Evolutionary conservation across 768 basidiomycete genomes (phyloP).

Genomic region (Russula foetens): DNA sequence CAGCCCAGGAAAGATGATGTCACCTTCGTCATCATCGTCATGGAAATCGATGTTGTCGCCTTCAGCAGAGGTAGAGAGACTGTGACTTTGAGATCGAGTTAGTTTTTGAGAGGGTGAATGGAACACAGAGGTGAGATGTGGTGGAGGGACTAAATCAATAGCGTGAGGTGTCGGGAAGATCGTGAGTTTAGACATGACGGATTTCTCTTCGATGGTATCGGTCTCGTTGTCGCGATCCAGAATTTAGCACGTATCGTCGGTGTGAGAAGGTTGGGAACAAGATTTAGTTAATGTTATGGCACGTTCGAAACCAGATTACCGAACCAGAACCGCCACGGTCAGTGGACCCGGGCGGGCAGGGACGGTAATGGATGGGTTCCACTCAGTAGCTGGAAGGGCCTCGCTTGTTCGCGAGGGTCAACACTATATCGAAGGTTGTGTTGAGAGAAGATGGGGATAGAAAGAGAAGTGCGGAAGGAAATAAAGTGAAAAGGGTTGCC

Average conservation of each 20-base stretch:
- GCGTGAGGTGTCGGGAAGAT: constrained; percentile 33
- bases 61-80: neutral
- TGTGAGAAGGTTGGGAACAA: neutral
- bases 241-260: neutral
- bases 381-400: constrained; percentile 53
- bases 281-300: constrained; percentile 15
- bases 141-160: constrained; percentile 26
- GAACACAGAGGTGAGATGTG: constrained; percentile 7
- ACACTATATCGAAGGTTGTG: neutral
- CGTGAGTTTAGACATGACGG: constrained; percentile 51
- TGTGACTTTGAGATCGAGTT: neutral
- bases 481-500: neutral
- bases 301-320: constrained; percentile 44
- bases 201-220: neutral
- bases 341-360: constrained; percentile 46
- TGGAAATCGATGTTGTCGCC: neutral
- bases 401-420: constrained; percentile 62
- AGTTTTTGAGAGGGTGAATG: constrained; percentile 22
- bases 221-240: constrained; percentile 7
- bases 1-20: constrained; percentile 48
- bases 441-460: constrained; percentile 27
- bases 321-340: constrained; percentile 73
- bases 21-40: constrained; percentile 22
- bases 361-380: constrained; percentile 41
- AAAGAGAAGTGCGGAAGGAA: constrained; percentile 5